These are phyloP conservation scores for Gracilaria caudata DNA, from an alignment of 23 red algal species.

Conservation along the genomic window DNA sequence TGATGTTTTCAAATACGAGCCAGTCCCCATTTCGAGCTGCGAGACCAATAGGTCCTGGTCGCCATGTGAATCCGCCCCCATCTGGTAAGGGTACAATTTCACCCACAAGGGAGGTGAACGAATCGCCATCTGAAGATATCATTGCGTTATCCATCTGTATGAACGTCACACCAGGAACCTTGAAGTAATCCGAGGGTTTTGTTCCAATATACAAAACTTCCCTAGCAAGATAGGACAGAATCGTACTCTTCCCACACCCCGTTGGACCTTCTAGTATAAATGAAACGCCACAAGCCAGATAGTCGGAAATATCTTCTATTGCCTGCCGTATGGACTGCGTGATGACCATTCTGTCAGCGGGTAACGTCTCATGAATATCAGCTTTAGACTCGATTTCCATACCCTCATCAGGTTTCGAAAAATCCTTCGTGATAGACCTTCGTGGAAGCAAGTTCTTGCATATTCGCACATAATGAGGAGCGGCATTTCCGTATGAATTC, in stretches of 20 bases:
- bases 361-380: not conserved
- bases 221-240: conserved; percentile 61
- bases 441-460: conserved; percentile 14
- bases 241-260: conserved; percentile 79
- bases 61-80: conserved; percentile 81
- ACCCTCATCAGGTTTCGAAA: not conserved
- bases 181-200: not conserved
- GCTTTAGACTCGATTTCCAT: not conserved
- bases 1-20: conserved; percentile 86
- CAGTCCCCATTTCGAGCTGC: conserved; percentile 72
- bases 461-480: conserved; percentile 19
- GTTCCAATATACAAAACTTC: conserved; percentile 21
- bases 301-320: not conserved
- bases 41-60: conserved; percentile 87
- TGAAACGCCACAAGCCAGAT: conserved; percentile 60
- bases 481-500: not conserved
- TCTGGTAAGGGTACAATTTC: conserved; percentile 70
- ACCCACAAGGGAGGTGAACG: conserved; percentile 78
- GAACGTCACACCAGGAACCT: conserved; percentile 45
- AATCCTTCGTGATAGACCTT: not conserved
- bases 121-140: conserved; percentile 65
- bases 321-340: conserved; percentile 18
- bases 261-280: conserved; percentile 78
- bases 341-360: conserved; percentile 1
- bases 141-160: conserved; percentile 72